phyloP scores from a whole-genome alignment of 2,329 filamentous ascomycete genomes.

The Colletotrichum sp. region DNA sequence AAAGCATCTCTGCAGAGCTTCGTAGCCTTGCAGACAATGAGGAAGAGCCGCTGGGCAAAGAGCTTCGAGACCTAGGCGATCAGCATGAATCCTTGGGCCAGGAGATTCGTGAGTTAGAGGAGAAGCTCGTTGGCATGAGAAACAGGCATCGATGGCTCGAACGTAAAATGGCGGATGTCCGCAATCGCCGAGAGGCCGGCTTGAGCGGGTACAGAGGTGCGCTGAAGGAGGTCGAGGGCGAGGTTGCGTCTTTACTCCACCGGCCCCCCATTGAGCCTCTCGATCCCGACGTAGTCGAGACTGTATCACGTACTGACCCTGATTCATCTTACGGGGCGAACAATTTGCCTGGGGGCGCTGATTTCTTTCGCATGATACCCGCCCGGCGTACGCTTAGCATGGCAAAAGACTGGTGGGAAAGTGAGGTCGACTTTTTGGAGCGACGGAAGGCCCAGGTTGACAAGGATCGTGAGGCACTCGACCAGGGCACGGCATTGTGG shows the following conservation, averaged over 20 bases:
- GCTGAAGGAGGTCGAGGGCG: conserved; percentile 67
- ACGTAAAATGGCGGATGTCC: conserved; percentile 65
- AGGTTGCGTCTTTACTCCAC: conserved; percentile 64
- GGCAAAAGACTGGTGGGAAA: conserved; percentile 74
- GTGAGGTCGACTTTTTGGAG: conserved; percentile 63
- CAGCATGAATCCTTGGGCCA: conserved; percentile 60
- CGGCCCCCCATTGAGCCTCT: conserved; percentile 61
- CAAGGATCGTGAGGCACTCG: conserved; percentile 67
- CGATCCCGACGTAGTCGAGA: conserved; percentile 36
- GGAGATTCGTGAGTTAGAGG: conserved; percentile 71
- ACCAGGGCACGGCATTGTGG: conserved; percentile 73
- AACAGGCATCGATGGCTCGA: conserved; percentile 64
- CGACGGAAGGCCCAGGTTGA: conserved; percentile 61
- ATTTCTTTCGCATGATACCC: conserved; percentile 66
- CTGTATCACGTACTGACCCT: not conserved
- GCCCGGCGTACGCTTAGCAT: conserved; percentile 72
- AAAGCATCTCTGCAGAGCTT: conserved; percentile 57
- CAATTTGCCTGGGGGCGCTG: conserved; percentile 26
- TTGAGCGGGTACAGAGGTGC: conserved; percentile 74
- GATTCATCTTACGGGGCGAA: conserved; percentile 36
- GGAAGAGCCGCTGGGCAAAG: conserved; percentile 62
- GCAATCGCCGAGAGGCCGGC: conserved; percentile 72
- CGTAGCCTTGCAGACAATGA: conserved; percentile 58
- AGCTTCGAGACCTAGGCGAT: conserved; percentile 63
- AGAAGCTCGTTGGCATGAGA: conserved; percentile 66